Evolutionary conservation across 179 eudicot genomes (phyloP).

Genomic region (Spergularia azorica): DNA sequence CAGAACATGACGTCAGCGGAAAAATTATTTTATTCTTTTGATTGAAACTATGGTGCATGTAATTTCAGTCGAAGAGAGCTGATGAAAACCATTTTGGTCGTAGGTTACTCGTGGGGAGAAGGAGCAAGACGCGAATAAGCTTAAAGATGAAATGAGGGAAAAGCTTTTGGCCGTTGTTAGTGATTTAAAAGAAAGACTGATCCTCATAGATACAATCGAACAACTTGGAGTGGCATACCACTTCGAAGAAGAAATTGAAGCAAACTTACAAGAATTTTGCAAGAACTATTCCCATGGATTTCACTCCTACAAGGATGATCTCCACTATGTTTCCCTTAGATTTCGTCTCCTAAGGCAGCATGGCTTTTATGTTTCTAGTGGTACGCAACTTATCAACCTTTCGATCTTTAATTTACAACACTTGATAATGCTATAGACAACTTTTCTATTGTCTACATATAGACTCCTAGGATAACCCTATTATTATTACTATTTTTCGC

Average conservation of each 20-base stretch:
- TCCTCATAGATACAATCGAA: conserved; percentile 40
- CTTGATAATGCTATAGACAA: too few relatives aligned
- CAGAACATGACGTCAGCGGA: too few relatives aligned
- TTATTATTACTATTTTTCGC: too few relatives aligned
- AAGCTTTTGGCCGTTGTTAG: neutral
- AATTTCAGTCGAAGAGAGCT: too few relatives aligned
- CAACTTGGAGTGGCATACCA: conserved; percentile 49
- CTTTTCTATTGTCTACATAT: too few relatives aligned
- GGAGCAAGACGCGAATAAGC: conserved; percentile 23
- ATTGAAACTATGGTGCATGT: too few relatives aligned
- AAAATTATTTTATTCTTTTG: too few relatives aligned
- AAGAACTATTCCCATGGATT: neutral
- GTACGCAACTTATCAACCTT: conserved; percentile 4
- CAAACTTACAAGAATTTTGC: conserved; percentile 12
- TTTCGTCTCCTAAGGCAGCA: conserved; percentile 52
- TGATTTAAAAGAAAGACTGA: conserved; percentile 4
- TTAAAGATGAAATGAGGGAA: conserved; percentile 14
- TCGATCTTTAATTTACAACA: too few relatives aligned
- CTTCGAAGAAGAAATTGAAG: conserved; percentile 41
- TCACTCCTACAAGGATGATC: conserved; percentile 23
- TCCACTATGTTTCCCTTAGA: conserved; percentile 31
- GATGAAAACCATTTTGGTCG: too few relatives aligned
- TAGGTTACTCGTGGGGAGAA: neutral
- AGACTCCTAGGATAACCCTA: too few relatives aligned
- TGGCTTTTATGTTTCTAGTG: conserved; percentile 37